Evolutionary conservation across 2,329 filamentous ascomycete genomes (phyloP).

Genomic region (Botrytis byssoidea): DNA sequence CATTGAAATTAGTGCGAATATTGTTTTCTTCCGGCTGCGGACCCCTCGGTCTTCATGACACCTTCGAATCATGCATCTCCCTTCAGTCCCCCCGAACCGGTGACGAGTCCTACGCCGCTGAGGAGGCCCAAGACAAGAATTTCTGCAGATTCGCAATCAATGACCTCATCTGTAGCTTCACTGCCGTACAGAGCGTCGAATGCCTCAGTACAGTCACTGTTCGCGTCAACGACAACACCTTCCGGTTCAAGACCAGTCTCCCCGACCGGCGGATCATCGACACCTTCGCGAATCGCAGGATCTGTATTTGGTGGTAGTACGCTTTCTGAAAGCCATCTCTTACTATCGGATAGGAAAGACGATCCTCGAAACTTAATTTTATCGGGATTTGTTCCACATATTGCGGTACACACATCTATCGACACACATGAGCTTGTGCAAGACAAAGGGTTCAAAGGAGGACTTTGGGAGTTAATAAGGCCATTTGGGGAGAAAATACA

Average conservation of each 20-base stretch:
- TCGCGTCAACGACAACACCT: slow-evolving; percentile 66
- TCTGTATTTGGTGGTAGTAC: slow-evolving; percentile 54
- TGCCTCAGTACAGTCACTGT: slow-evolving; percentile 58
- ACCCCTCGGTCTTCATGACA: slow-evolving; percentile 57
- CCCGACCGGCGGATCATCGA: slow-evolving; percentile 56
- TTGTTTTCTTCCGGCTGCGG: slow-evolving; percentile 17
- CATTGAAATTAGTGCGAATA: slow-evolving; percentile 39
- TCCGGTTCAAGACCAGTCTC: slow-evolving; percentile 67
- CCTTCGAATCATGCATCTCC: slow-evolving; percentile 64
- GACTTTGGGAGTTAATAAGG: slow-evolving; percentile 79
- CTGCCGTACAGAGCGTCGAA: slow-evolving; percentile 55
- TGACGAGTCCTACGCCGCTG: slow-evolving; percentile 52
- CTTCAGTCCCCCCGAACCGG: slow-evolving; percentile 53
- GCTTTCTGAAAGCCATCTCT: slow-evolving; percentile 37
- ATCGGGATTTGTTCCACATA: slow-evolving; percentile 82
- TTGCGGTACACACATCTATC: slow-evolving; percentile 80
- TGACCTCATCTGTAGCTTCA: slow-evolving; percentile 48
- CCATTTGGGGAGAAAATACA: slow-evolving; percentile 87
- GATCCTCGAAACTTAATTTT: slow-evolving; percentile 68
- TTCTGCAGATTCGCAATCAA: slow-evolving; percentile 49
- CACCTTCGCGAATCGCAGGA: slow-evolving; percentile 55
- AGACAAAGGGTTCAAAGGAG: slow-evolving; percentile 80
- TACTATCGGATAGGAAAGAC: slow-evolving; percentile 30
- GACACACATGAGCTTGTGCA: slow-evolving; percentile 79
- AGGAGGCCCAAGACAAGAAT: slow-evolving; percentile 61